These are phyloP conservation scores for Chaetomium sp. DNA, from an alignment of 2,329 filamentous ascomycete species.

Conservation along the genomic window DNA sequence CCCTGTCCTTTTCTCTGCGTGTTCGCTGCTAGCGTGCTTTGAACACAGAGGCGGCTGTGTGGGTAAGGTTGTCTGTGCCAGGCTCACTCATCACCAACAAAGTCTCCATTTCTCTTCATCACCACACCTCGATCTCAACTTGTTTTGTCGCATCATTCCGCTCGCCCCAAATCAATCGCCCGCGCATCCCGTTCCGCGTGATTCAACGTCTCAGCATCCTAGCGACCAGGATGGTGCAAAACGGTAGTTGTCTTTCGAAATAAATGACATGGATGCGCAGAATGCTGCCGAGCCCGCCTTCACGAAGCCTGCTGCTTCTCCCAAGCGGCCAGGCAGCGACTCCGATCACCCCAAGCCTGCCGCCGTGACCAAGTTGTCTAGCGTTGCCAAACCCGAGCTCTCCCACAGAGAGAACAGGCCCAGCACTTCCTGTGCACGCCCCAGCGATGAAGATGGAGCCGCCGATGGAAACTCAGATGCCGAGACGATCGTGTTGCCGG, in stretches of 20 bases:
- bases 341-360: conserved; percentile 41
- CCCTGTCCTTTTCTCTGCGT: conserved; percentile 19
- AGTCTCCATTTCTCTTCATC: conserved; percentile 15
- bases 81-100: conserved; percentile 18
- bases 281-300: conserved; percentile 66
- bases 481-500: conserved; percentile 69
- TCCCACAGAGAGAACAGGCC: conserved; percentile 39
- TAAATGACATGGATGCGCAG: conserved; percentile 71
- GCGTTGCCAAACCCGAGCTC: conserved; percentile 35
- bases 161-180: conserved; percentile 34
- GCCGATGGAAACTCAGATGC: conserved; percentile 68
- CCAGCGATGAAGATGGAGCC: conserved; percentile 47
- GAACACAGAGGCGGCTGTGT: conserved; percentile 33
- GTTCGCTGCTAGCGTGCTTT: conserved; percentile 15
- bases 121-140: conserved; percentile 16
- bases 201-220: conserved; percentile 40
- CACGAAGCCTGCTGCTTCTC: conserved; percentile 60
- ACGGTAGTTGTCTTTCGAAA: conserved; percentile 52
- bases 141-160: conserved; percentile 31
- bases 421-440: conserved; percentile 38
- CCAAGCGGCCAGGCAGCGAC: conserved; percentile 48
- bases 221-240: conserved; percentile 62
- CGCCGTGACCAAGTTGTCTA: conserved; percentile 37
- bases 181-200: conserved; percentile 24
- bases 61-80: conserved; percentile 20